Evolutionary conservation across 1,284 basidiomycete genomes (phyloP).

Genomic region (Apiotrichum sp.): DNA sequence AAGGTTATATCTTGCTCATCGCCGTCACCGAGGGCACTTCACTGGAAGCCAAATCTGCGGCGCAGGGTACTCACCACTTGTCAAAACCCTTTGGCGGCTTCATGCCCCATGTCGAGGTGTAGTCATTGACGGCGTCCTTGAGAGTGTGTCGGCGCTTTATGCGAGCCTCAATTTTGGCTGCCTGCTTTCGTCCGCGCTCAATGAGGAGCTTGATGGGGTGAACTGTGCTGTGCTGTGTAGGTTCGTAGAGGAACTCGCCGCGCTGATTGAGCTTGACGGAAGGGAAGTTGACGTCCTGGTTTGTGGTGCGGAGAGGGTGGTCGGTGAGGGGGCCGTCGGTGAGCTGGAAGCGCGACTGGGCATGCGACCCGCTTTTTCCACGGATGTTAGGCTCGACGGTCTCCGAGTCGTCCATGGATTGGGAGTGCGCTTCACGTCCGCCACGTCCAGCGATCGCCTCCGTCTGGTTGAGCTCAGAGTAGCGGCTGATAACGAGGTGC

Average conservation of each 20-base stretch:
- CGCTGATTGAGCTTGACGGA: constrained; percentile 12
- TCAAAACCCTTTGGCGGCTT: constrained; percentile 39
- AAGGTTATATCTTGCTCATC: no score
- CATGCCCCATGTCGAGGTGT: constrained; percentile 28
- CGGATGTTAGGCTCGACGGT: no score
- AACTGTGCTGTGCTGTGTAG: constrained; percentile 2
- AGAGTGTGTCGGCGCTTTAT: constrained; percentile 20
- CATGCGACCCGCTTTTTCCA: no score
- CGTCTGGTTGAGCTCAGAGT: no score
- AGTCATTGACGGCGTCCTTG: constrained; percentile 33
- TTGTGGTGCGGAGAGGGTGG: constrained; percentile 10
- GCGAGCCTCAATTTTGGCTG: constrained; percentile 20
- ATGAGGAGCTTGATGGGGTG: constrained; percentile 39
- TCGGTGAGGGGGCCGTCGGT: background rate
- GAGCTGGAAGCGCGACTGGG: no score
- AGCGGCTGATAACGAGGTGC: no score
- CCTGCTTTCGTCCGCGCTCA: constrained; percentile 22
- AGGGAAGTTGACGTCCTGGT: constrained; percentile 8
- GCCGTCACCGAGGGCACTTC: no score
- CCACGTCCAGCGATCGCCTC: no score
- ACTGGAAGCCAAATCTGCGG: no score
- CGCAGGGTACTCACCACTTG: constrained; percentile 24
- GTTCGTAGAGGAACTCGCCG: constrained; percentile 15
- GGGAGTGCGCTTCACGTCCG: no score
- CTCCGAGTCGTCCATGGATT: no score